These are phyloP conservation scores for Xylariomycetidae sp. DNA, from an alignment of 2,329 filamentous ascomycete genomes.

Conservation along the genomic window DNA sequence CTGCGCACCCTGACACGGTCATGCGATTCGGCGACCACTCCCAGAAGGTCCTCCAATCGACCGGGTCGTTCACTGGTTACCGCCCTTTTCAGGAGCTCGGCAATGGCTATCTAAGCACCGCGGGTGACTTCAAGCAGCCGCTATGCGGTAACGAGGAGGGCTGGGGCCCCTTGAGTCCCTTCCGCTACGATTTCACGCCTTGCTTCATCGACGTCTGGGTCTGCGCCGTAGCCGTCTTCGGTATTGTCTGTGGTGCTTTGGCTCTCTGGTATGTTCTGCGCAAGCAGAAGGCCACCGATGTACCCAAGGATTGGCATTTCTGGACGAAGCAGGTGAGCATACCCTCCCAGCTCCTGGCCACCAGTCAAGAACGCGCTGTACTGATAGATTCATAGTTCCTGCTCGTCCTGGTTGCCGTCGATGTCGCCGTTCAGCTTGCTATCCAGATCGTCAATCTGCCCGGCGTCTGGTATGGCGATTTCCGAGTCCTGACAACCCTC, in stretches of 20 bases:
- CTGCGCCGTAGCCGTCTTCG: constrained; percentile 69
- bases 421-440: constrained; percentile 64
- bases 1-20: constrained; percentile 21
- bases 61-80: constrained; percentile 57
- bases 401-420: constrained; percentile 53
- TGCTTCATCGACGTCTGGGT: constrained; percentile 96
- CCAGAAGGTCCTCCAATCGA: constrained; percentile 46
- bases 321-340: constrained; percentile 76
- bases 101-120: constrained; percentile 54
- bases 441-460: constrained; percentile 69
- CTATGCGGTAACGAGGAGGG: constrained; percentile 87
- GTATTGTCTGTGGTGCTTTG: constrained; percentile 67
- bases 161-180: constrained; percentile 87
- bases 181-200: constrained; percentile 89
- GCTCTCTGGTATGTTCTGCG: constrained; percentile 76
- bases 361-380: too few species aligned
- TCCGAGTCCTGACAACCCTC: constrained; percentile 77
- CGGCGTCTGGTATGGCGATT: constrained; percentile 69
- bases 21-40: constrained; percentile 32
- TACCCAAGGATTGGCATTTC: constrained; percentile 85
- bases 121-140: constrained; percentile 51
- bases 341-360: constrained; percentile 1
- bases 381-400: constrained; percentile 14
- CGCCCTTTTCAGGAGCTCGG: constrained; percentile 46
- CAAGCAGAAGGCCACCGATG: constrained; percentile 58